Evolutionary conservation across 2,329 filamentous ascomycete genomes (phyloP), one percentile per base, ranked within the genome.

Genomic region (Penicillium sp.): DNA sequence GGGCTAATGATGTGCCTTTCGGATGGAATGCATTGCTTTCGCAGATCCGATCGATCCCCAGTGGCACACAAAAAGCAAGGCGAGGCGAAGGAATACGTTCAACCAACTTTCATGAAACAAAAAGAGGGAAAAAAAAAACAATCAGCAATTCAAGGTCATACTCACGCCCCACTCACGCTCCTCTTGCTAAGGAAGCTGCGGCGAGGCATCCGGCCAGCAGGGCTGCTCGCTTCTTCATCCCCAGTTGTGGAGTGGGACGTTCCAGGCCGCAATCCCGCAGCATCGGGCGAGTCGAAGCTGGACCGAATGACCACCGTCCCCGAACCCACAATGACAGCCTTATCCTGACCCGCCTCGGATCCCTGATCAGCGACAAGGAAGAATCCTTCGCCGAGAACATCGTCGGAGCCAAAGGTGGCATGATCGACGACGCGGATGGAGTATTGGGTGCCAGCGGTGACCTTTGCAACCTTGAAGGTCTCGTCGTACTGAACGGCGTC

Each of bases 331-430:
- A 74, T 79, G 45, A 98, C 71, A 36, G 81, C 76, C 74, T 91
- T 93, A 58, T 91, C 85, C 29, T 77, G 74, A 9, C 80, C 81
- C 1, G 76, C 73, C 2, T 81, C 80, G 1, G 77, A 80, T 7
- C 78, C 76, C 55, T 81, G 78, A 64, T 98, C 91, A 55, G 91
- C 89, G n/a, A 98, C 81, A 65, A 94, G 90, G 72, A 95, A 95
- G n/a, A 86, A 66, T 4, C 81, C 81, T 63, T 97, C 90, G 45
- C 93, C 93, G 0, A 98, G 78, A 50, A 85, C 81, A 47, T 90
- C 85, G 64, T 94, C 89, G 49, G 83, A 85, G 44, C 88, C 86
- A 63, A 97, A 91, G 1, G 84, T 87, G 61, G 86, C 82, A 63
- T 95, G 88, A 59, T 90, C 86, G 65, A 90, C 90, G 52, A 90